phyloP scores from a whole-genome alignment of 2,329 filamentous ascomycete species.

The Xenoacremonium recifei region DNA sequence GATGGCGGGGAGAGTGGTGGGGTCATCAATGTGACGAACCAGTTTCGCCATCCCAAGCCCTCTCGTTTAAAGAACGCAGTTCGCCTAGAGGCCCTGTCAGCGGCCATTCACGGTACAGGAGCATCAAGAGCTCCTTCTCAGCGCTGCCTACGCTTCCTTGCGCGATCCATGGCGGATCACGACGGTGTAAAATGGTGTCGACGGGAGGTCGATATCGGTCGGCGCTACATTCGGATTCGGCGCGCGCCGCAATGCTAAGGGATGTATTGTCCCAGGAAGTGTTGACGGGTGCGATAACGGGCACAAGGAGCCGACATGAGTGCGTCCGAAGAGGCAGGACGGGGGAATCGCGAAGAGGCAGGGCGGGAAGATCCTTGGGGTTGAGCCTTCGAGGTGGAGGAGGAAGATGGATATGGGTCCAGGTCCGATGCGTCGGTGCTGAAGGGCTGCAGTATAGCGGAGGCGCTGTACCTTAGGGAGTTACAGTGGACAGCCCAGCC shows the following conservation, averaged over 20 bases:
- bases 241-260: conserved; percentile 40
- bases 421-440: no score
- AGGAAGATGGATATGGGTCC: background rate
- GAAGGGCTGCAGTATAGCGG: no score
- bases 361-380: conserved; percentile 8
- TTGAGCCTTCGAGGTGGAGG: conserved; percentile 1
- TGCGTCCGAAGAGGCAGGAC: conserved; percentile 31
- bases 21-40: conserved; percentile 48
- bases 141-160: conserved; percentile 56
- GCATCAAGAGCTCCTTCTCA: background rate
- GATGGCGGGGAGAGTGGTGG: conserved; percentile 14
- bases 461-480: no score
- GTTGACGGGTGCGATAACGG: conserved; percentile 27
- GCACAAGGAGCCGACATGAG: conserved; percentile 39
- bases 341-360: conserved; percentile 18
- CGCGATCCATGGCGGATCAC: conserved; percentile 59
- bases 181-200: conserved; percentile 20
- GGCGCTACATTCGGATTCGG: conserved; percentile 54
- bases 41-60: conserved; percentile 85
- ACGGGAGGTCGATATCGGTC: no score
- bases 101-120: background rate
- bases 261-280: conserved; percentile 36
- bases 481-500: no score
- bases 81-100: conserved; percentile 60
- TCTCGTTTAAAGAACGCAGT: conserved; percentile 82